Percentiles rank a stretch among this genome's conserved stretches.
Evolutionary conservation across 805 yeast species (phyloP).

Genomic region (Saturnispora diversa): DNA sequence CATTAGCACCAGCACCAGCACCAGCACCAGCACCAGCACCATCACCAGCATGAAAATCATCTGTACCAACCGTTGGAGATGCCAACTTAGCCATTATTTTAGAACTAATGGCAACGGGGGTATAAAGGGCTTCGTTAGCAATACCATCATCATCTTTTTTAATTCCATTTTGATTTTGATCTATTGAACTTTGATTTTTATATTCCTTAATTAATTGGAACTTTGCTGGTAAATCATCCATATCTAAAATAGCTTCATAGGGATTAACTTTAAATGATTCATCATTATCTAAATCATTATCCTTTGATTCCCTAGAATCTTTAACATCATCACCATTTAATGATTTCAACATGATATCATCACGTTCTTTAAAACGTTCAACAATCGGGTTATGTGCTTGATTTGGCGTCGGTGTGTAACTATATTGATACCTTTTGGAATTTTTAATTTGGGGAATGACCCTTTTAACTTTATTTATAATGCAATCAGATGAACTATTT

Average conservation of each 20-base stretch:
- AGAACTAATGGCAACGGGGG: conserved; percentile 13
- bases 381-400: conserved; percentile 29
- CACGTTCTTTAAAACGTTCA: conserved; percentile 24
- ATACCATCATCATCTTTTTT: conserved; percentile 4
- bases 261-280: conserved; percentile 2
- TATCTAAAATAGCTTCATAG: conserved; percentile 4
- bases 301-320: conserved; percentile 5
- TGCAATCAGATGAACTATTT: conserved; percentile 46
- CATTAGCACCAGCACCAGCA: neutral
- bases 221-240: conserved; percentile 12
- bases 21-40: neutral
- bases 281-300: neutral
- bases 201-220: conserved; percentile 12
- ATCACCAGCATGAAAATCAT: neutral
- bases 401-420: conserved; percentile 21
- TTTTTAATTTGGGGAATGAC: conserved; percentile 54
- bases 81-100: conserved; percentile 6
- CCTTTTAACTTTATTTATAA: conserved; percentile 51
- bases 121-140: conserved; percentile 5
- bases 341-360: no score
- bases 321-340: conserved; percentile 13
- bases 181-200: neutral
- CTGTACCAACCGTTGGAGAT: neutral
- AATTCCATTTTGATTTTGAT: conserved; percentile 5
- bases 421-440: conserved; percentile 35